phyloP scores from a whole-genome alignment of 2,329 filamentous ascomycete species.

The Nigrospora oryzae region DNA sequence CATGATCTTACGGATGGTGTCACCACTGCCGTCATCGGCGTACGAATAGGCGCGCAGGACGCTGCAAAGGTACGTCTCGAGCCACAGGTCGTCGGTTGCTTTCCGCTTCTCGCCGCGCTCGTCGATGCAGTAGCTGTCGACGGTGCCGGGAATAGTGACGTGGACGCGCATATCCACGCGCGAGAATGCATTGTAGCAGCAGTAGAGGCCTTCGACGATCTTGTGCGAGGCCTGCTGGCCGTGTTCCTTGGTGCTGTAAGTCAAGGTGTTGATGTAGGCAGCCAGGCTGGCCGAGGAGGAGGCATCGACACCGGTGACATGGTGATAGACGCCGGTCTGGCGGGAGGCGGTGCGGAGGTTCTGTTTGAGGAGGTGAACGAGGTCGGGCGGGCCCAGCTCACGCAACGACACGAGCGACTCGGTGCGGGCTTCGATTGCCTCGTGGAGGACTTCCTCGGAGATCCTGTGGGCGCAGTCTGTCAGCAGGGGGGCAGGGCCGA shows the following conservation, averaged over 20 bases:
- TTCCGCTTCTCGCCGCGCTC: conserved; percentile 92
- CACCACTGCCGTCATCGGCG: conserved; percentile 88
- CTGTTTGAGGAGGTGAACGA: conserved; percentile 88
- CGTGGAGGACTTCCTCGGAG: conserved; percentile 86
- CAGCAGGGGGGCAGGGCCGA: background rate
- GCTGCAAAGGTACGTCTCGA: conserved; percentile 95
- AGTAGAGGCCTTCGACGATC: conserved; percentile 90
- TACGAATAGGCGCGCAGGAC: conserved; percentile 93
- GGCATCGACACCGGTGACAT: conserved; percentile 94
- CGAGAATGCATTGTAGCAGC: conserved; percentile 99
- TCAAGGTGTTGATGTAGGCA: conserved; percentile 96
- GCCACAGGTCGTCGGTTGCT: conserved; percentile 88
- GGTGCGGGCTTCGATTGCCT: conserved; percentile 86
- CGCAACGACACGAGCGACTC: conserved; percentile 79
- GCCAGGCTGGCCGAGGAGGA: conserved; percentile 95
- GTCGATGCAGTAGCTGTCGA: conserved; percentile 96
- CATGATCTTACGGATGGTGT: conserved; percentile 92
- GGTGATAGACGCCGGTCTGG: conserved; percentile 91
- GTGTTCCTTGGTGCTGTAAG: conserved; percentile 69
- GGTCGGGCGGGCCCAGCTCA: conserved; percentile 89
- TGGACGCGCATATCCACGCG: conserved; percentile 97
- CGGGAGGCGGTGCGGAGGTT: conserved; percentile 47
- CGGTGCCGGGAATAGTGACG: conserved; percentile 90
- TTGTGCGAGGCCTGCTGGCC: conserved; percentile 71
- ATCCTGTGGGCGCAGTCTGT: conserved; percentile 48